Evolutionary conservation across 2,329 filamentous ascomycete species (phyloP), one percentile per base, ranked within the genome.

Genomic region (Stemphylium vesicarium): DNA sequence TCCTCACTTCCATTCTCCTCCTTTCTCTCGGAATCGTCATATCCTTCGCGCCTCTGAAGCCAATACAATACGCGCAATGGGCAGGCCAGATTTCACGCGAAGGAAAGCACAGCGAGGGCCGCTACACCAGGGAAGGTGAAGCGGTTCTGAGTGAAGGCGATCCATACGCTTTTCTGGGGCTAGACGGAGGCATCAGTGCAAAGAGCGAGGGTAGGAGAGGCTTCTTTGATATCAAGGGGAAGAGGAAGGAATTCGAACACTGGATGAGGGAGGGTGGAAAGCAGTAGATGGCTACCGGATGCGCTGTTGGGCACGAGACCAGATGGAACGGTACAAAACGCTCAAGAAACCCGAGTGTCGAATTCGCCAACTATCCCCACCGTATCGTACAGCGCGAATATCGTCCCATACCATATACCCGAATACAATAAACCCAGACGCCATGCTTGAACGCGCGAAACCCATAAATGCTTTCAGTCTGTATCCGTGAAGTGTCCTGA

Each of bases 191-290:
- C 56, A 82, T 73, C 54, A 66, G 94, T 55, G 63, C 88, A 26
- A 69, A 65, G 38, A 65, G 65, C 2, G 94, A 98, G 77, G 88
- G 90, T 56, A 81, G 95, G 63, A 86, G 88, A 41, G 88, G 91
- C 1, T 99, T 98, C 69, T 84, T 92, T 78, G 91, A 99, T 78
- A 91, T 98, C 60, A 87, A 92, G 75, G 89, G 89, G 56, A 83
- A 95, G 65, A 87, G 88, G 47, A 88, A 90, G 12, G 98, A 98
- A 71, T 84, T 93, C 77, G 91, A 97, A 77, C 90, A 96, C 61
- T 88, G 92, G 77, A 90, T 58, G 3, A 59, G 50, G 54, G 56
- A 52, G 38, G 63, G 58, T 48, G 59, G 60, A 26, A 65, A 57
- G 58, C 40, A 63, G 51, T 58, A 53, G 13, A 26, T 36, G 50